Conservation (phyloP, 345 rosid genomes). For the Citrus trifoliata region DNA sequence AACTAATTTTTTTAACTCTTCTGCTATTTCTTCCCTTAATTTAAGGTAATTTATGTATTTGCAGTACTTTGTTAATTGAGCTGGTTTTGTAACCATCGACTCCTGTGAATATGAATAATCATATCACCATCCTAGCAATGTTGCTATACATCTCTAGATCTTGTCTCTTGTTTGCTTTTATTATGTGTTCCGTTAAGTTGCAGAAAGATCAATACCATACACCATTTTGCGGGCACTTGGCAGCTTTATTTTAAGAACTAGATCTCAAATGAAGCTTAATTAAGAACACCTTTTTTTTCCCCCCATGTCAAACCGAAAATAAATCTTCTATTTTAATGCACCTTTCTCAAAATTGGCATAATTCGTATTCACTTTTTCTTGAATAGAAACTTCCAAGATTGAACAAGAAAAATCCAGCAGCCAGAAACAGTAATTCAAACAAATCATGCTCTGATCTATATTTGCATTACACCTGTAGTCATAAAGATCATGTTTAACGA, state of each 20-base stretch:
- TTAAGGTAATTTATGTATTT: background rate
- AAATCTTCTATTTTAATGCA: background rate
- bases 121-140: background rate
- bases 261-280: background rate
- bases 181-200: background rate
- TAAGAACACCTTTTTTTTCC: background rate
- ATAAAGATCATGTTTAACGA: background rate
- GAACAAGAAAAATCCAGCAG: constrained; percentile 4
- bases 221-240: background rate
- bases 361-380: background rate
- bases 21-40: background rate
- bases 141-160: background rate
- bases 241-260: background rate
- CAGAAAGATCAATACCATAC: background rate
- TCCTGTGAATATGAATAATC: background rate
- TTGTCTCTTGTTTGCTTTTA: background rate
- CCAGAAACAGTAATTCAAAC: background rate
- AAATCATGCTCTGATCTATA: background rate
- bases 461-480: background rate
- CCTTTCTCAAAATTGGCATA: background rate
- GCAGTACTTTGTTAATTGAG: no score
- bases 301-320: background rate
- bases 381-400: background rate
- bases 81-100: background rate
- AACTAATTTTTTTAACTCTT: background rate